These are phyloP conservation scores for Cicer bijugum DNA, from an alignment of 306 rosid genomes.

Conservation along the genomic window DNA sequence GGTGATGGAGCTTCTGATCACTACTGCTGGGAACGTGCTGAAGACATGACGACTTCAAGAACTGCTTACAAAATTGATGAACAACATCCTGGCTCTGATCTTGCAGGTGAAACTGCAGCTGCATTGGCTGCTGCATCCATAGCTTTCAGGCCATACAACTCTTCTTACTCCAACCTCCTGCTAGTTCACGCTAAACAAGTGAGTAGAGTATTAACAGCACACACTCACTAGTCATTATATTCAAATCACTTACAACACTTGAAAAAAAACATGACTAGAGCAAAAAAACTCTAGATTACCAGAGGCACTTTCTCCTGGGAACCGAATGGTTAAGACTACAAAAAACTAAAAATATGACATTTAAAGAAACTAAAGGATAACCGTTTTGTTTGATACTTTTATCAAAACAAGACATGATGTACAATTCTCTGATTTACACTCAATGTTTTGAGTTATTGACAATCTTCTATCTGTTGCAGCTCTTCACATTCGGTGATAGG, in stretches of 20 bases:
- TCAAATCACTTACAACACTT: too few species aligned
- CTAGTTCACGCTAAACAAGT: constrained; percentile 82
- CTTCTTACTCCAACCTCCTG: constrained; percentile 74
- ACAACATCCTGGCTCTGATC: constrained; percentile 83
- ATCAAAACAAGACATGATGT: too few species aligned
- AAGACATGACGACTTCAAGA: constrained; percentile 86
- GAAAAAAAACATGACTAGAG: too few species aligned
- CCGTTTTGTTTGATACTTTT: too few species aligned
- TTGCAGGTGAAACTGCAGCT: constrained; percentile 91
- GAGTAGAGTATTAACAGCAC: not conserved
- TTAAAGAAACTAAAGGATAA: too few species aligned
- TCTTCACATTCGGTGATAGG: constrained; percentile 81
- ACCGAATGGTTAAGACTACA: too few species aligned
- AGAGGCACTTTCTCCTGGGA: too few species aligned
- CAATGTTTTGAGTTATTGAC: constrained; percentile 2
- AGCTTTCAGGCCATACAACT: constrained; percentile 77
- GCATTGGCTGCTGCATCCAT: constrained; percentile 87
- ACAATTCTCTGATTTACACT: not conserved
- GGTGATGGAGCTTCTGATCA: constrained; percentile 93
- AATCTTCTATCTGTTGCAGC: constrained; percentile 51
- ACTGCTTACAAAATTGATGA: constrained; percentile 74
- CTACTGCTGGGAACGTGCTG: constrained; percentile 89
- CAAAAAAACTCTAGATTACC: too few species aligned
- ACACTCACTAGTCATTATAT: too few species aligned
- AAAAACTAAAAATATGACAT: too few species aligned